Percentiles rank a stretch among this genome's conserved stretches.
Conservation (phyloP, 169 alveolate species). For the Eimeria falciformis region DNA sequence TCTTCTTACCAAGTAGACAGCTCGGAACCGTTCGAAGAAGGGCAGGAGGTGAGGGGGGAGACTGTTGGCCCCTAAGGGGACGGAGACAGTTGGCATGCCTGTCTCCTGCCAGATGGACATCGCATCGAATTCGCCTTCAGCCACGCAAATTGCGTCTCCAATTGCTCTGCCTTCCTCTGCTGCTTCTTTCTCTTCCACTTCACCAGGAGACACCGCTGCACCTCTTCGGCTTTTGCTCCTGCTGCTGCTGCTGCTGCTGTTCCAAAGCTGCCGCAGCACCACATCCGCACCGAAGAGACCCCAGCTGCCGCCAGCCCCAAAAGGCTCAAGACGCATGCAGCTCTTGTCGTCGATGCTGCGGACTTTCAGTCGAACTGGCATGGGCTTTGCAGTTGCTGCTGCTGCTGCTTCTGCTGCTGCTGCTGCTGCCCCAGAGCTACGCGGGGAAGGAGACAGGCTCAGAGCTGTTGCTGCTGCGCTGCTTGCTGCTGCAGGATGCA, state of each 20-base stretch:
- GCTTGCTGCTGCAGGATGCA: slow-evolving; percentile 9
- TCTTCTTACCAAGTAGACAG: slow-evolving; percentile 90
- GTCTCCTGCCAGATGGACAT: slow-evolving; percentile 95
- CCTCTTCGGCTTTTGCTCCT: slow-evolving; percentile 22
- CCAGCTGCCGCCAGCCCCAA: slow-evolving; percentile 87
- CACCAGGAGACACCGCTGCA: background rate
- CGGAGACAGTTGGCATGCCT: slow-evolving; percentile 92
- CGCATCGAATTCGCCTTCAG: slow-evolving; percentile 99
- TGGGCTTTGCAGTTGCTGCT: background rate
- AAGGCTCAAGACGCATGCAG: slow-evolving; percentile 90
- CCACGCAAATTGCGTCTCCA: slow-evolving; percentile 87
- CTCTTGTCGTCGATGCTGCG: slow-evolving; percentile 89
- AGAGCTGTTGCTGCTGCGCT: background rate
- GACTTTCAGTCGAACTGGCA: slow-evolving; percentile 76
- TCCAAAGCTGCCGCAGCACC: slow-evolving; percentile 39
- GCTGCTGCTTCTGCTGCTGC: slow-evolving; percentile 30
- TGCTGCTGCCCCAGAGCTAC: background rate
- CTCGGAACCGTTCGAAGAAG: slow-evolving; percentile 91
- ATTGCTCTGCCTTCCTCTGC: slow-evolving; percentile 80
- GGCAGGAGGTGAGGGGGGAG: slow-evolving; percentile 93
- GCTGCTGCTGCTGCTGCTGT: slow-evolving; percentile 38
- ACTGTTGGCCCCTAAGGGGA: slow-evolving; percentile 96
- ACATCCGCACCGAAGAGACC: slow-evolving; percentile 95
- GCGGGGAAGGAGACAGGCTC: background rate
- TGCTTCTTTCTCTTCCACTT: slow-evolving; percentile 1